Percentiles rank a stretch among this genome's conserved stretches.
Evolutionary conservation across 148 eudicot genomes (phyloP).

Genomic region (Camellia granthamiana): DNA sequence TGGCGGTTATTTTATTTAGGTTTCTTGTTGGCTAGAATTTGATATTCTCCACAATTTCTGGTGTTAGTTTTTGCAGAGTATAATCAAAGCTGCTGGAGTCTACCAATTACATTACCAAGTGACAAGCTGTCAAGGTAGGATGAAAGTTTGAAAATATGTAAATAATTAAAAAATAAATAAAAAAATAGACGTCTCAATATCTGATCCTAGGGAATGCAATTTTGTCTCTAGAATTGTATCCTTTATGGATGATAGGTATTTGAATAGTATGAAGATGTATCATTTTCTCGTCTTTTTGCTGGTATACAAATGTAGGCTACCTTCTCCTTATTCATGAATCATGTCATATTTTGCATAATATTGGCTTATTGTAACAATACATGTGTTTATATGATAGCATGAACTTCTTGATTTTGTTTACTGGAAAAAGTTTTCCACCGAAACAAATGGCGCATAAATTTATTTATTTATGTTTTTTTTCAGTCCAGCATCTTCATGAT

Average conservation of each 20-base stretch:
- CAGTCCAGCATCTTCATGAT: not conserved
- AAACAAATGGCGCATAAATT: not conserved
- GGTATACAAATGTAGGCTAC: not conserved
- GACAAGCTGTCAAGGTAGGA: slow-evolving; percentile 79
- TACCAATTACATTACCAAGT: slow-evolving; percentile 45
- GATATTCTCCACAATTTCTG: not conserved
- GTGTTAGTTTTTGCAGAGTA: slow-evolving; percentile 42
- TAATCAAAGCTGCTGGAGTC: no score
- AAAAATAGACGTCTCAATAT: not conserved
- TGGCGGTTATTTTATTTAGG: not conserved
- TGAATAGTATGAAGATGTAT: not conserved
- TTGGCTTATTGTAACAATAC: not conserved
- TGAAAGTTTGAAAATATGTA: not conserved
- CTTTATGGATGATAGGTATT: not conserved
- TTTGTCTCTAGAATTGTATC: no score
- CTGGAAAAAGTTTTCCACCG: no score
- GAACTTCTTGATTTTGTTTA: not conserved
- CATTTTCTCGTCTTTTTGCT: not conserved
- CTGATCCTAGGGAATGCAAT: not conserved
- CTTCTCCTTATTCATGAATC: no score
- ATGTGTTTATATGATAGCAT: no score
- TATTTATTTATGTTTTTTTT: not conserved
- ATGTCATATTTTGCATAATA: not conserved
- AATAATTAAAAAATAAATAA: no score
- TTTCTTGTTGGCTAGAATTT: not conserved